These are phyloP conservation scores for Cynara cardunculus DNA, from an alignment of 129 eudicot species.

Conservation along the genomic window DNA sequence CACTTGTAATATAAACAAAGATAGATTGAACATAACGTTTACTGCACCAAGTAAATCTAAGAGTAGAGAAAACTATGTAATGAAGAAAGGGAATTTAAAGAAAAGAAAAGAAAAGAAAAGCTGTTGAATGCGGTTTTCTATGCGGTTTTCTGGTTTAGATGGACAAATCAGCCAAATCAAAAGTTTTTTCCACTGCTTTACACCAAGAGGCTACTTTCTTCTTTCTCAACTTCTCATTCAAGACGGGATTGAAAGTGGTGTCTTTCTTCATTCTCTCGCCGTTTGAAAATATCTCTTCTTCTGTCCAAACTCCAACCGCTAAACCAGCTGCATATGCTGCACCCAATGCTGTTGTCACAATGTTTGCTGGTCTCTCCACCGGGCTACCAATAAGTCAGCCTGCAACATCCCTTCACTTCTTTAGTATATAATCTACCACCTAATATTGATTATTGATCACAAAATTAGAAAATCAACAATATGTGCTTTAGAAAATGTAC, in stretches of 20 bases:
- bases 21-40: neutral
- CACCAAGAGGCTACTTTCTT: conserved; percentile 92
- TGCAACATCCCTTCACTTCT: conserved; percentile 17
- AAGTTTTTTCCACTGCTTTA: conserved; percentile 80
- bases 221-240: conserved; percentile 60
- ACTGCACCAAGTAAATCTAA: neutral
- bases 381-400: conserved; percentile 75
- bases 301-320: conserved; percentile 83
- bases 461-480: neutral
- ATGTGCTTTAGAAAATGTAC: neutral
- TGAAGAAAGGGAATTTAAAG: neutral
- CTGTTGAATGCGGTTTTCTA: too few relatives aligned
- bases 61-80: neutral
- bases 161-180: conserved; percentile 92
- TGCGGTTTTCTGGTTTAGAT: conserved; percentile 18
- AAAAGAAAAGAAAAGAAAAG: neutral
- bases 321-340: conserved; percentile 98
- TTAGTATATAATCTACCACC: neutral
- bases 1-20: neutral
- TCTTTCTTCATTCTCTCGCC: conserved; percentile 65
- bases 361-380: conserved; percentile 76
- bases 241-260: conserved; percentile 44
- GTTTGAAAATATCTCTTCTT: conserved; percentile 57
- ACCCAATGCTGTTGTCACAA: conserved; percentile 93
- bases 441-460: neutral